These are phyloP conservation scores for Kodamaea anthophila DNA, from an alignment of 1,139 yeast species.

Conservation along the genomic window DNA sequence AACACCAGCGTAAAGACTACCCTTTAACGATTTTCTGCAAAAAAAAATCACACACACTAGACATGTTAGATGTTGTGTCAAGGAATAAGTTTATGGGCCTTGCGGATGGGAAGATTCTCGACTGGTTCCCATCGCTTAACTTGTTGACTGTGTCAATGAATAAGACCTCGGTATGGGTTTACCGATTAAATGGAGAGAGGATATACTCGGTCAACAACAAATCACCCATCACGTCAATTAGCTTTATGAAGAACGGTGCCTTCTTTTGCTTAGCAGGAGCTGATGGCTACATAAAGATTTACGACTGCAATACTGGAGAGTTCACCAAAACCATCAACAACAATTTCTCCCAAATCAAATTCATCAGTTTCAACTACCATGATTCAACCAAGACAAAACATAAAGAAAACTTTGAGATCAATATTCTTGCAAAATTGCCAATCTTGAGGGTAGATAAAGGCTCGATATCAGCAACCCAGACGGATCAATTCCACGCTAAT, in stretches of 20 bases:
- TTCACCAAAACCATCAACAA: constrained; percentile 22
- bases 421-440: constrained; percentile 25
- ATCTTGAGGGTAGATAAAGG: constrained; percentile 11
- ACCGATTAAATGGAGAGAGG: constrained; percentile 49
- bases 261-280: constrained; percentile 41
- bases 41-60: background rate
- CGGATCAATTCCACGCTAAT: constrained; percentile 1
- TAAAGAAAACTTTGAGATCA: too few relatives aligned
- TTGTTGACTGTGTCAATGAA: constrained; percentile 45
- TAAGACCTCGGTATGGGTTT: constrained; percentile 45
- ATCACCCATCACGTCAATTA: constrained; percentile 27
- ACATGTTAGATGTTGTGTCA: constrained; percentile 3
- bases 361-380: constrained; percentile 20
- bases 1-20: background rate
- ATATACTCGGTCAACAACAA: constrained; percentile 44
- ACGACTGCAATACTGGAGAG: constrained; percentile 45
- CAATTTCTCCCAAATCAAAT: constrained; percentile 16
- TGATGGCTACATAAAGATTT: constrained; percentile 41
- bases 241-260: constrained; percentile 33
- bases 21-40: too few relatives aligned
- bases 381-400: constrained; percentile 21
- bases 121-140: constrained; percentile 56
- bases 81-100: constrained; percentile 29
- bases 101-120: constrained; percentile 36
- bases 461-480: constrained; percentile 5